Evolutionary conservation across 805 yeast genomes (phyloP).

Genomic region (Clavispora vitiphila): DNA sequence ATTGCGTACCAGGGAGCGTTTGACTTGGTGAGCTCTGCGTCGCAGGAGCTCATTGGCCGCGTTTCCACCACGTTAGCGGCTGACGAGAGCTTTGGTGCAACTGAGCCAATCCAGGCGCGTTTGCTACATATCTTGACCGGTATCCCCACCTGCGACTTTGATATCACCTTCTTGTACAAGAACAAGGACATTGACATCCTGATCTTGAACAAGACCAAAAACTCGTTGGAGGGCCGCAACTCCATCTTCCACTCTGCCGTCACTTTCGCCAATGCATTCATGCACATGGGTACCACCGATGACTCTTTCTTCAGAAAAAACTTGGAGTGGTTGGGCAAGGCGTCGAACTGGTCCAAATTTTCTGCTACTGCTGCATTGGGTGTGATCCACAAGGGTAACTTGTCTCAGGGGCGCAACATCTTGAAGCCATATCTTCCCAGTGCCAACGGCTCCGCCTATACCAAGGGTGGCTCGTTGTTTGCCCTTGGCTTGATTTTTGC

Average conservation of each 20-base stretch:
- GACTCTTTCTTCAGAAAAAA: conserved; percentile 88
- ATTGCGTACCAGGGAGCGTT: conserved; percentile 92
- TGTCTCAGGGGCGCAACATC: conserved; percentile 82
- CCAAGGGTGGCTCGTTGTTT: conserved; percentile 92
- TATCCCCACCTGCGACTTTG: conserved; percentile 89
- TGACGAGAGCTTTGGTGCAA: conserved; percentile 23
- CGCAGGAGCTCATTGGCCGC: conserved; percentile 76
- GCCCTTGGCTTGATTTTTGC: conserved; percentile 93
- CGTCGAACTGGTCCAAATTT: conserved; percentile 98
- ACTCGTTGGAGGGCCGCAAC: conserved; percentile 80
- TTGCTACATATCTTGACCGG: conserved; percentile 77
- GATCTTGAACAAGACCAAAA: conserved; percentile 76
- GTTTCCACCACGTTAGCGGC: conserved; percentile 38
- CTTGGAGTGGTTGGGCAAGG: conserved; percentile 93
- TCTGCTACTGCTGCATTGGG: conserved; percentile 98
- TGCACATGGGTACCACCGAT: conserved; percentile 95
- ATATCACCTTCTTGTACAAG: conserved; percentile 79
- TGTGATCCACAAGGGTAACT: conserved; percentile 92
- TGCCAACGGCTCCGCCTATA: conserved; percentile 70
- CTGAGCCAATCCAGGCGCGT: conserved; percentile 29
- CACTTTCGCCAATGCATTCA: conserved; percentile 87
- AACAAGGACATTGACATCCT: conserved; percentile 84
- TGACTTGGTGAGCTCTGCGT: conserved; percentile 85
- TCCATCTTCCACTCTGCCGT: conserved; percentile 95
- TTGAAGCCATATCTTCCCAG: conserved; percentile 91